Percentiles rank a stretch among this genome's conserved stretches.
Conservation (phyloP, 177 flowering plant genomes). For the Tripterygium wilfordii region DNA sequence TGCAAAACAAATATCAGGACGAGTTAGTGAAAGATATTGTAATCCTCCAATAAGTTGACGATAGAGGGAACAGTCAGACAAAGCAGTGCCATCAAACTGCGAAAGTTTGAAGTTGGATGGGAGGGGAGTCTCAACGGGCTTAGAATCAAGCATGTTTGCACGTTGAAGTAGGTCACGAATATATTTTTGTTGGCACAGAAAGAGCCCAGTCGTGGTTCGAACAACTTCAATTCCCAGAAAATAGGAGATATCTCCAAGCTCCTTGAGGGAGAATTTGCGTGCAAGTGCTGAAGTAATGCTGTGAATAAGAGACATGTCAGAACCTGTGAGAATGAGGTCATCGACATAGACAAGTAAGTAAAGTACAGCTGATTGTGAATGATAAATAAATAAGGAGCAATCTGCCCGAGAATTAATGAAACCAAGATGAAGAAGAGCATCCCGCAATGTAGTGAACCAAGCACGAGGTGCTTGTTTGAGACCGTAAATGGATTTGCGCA, state of each 20-base stretch:
- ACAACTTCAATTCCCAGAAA: conserved; percentile 5
- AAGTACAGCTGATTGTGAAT: background rate
- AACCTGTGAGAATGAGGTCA: conserved; percentile 4
- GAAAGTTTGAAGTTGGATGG: no score
- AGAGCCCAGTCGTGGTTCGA: background rate
- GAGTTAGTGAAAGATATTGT: no score
- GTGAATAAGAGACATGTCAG: background rate
- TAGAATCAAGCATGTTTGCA: background rate
- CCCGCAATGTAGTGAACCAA: background rate
- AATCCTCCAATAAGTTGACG: no score
- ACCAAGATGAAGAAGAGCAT: background rate
- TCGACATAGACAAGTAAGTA: conserved; percentile 7
- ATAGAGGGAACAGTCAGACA: no score
- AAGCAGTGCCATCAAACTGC: no score
- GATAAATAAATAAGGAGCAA: background rate
- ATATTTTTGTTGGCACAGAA: background rate
- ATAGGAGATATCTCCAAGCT: conserved; percentile 1
- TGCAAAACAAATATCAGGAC: no score
- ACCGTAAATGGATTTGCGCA: conserved; percentile 3
- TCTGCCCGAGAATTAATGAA: background rate
- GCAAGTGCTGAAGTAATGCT: background rate
- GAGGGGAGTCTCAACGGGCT: conserved; percentile 2
- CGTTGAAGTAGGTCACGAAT: background rate
- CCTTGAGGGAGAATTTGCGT: background rate
- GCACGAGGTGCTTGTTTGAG: conserved; percentile 7